Evolutionary conservation across 345 rosid genomes (phyloP).

Genomic region (Gynandropsis gynandra): DNA sequence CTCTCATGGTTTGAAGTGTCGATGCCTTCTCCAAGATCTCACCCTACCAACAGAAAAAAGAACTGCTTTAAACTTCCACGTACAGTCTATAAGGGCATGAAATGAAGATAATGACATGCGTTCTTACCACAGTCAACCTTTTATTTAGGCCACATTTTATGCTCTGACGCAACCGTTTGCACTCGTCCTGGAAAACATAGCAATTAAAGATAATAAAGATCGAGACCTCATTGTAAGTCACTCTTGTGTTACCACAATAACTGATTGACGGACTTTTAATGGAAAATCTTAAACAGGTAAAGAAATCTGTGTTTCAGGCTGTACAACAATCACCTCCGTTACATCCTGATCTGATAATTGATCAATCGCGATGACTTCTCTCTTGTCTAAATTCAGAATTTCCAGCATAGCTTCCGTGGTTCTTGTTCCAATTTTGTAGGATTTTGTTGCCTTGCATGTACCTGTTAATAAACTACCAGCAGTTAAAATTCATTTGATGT

Average conservation of each 20-base stretch:
- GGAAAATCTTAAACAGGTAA: conserved; percentile 7
- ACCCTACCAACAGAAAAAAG: conserved; percentile 41
- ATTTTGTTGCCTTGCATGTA: conserved; percentile 46
- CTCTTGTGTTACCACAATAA: background rate
- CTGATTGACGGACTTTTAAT: conserved; percentile 10
- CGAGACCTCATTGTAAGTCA: background rate
- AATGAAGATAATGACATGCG: conserved; percentile 8
- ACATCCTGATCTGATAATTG: conserved; percentile 80
- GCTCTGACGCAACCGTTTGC: conserved; percentile 55
- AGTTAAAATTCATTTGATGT: conserved; percentile 13
- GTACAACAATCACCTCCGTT: conserved; percentile 55
- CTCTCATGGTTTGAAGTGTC: conserved; percentile 53
- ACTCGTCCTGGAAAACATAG: conserved; percentile 62
- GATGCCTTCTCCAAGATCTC: conserved; percentile 67
- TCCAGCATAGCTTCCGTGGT: conserved; percentile 56
- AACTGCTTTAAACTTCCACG: conserved; percentile 13
- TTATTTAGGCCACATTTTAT: conserved; percentile 64
- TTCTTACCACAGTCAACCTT: conserved; percentile 63
- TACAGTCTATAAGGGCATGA: conserved; percentile 1
- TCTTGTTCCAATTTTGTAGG: conserved; percentile 58
- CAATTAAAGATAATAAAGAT: conserved; percentile 20
- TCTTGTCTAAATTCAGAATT: conserved; percentile 61
- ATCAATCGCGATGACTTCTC: conserved; percentile 61
- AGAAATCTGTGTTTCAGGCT: conserved; percentile 12
- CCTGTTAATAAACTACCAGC: conserved; percentile 38